These are phyloP conservation scores for Ophioceras dolichostomum DNA, from an alignment of 2,329 filamentous ascomycete species.

Conservation along the genomic window DNA sequence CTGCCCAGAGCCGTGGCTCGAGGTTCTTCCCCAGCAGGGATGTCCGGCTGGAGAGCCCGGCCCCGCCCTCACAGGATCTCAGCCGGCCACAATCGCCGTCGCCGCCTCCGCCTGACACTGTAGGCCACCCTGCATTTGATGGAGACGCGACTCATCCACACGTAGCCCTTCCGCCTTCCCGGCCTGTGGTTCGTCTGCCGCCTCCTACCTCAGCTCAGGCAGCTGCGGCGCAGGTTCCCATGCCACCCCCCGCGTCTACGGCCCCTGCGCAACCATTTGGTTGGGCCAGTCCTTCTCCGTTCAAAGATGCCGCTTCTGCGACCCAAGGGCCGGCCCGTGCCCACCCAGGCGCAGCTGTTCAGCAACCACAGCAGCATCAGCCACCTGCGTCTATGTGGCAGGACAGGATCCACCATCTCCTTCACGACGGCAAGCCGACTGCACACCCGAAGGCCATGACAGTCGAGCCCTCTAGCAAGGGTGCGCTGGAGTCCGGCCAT, in stretches of 20 bases:
- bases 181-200: constrained; percentile 72
- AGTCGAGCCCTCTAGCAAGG: constrained; percentile 40
- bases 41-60: constrained; percentile 25
- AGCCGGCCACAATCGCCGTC: constrained; percentile 45
- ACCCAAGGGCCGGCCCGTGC: constrained; percentile 1
- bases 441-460: constrained; percentile 44
- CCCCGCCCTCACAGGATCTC: constrained; percentile 21
- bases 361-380: background rate
- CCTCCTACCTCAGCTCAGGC: constrained; percentile 3
- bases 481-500: constrained; percentile 15
- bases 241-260: background rate
- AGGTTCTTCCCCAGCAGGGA: constrained; percentile 50
- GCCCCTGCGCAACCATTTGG: constrained; percentile 9
- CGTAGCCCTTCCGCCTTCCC: constrained; percentile 56
- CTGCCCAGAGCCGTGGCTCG: constrained; percentile 38
- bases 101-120: constrained; percentile 59
- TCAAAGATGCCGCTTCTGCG: constrained; percentile 13
- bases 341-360: constrained; percentile 10
- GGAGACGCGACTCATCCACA: constrained; percentile 53
- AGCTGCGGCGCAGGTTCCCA: no score
- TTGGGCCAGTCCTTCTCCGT: constrained; percentile 22
- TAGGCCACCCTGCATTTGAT: constrained; percentile 60
- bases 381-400: constrained; percentile 39
- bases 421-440: constrained; percentile 53
- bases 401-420: constrained; percentile 67